Evolutionary conservation across 768 basidiomycete genomes (phyloP).

Genomic region (Termitomyces sp.): DNA sequence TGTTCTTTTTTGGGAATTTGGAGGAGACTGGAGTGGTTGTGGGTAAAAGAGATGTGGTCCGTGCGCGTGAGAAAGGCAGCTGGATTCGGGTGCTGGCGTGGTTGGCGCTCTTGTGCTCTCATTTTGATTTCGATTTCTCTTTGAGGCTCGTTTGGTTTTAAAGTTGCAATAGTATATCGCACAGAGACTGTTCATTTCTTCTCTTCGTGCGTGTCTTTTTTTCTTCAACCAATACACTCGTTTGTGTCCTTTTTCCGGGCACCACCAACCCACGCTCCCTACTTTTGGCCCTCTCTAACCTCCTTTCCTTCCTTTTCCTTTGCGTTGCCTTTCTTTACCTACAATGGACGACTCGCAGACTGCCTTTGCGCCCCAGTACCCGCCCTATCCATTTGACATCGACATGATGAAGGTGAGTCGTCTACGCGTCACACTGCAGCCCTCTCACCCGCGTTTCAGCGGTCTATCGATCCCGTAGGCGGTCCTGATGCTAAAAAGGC

Average conservation of each 20-base stretch:
- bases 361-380: slow-evolving; percentile 66
- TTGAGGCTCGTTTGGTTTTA: slow-evolving; percentile 15
- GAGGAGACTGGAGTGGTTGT: neutral
- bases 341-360: slow-evolving; percentile 75
- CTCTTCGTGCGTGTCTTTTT: slow-evolving; percentile 31
- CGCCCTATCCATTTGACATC: slow-evolving; percentile 74
- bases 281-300: slow-evolving; percentile 45
- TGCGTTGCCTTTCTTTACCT: slow-evolving; percentile 32
- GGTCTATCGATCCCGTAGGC: slow-evolving; percentile 81
- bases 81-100: neutral
- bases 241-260: slow-evolving; percentile 24
- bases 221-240: slow-evolving; percentile 25
- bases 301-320: slow-evolving; percentile 43
- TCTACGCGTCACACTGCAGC: too few relatives aligned
- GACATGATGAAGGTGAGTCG: slow-evolving; percentile 86
- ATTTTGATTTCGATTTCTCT: slow-evolving; percentile 17
- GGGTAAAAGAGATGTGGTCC: slow-evolving; percentile 5
- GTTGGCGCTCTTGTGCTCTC: slow-evolving; percentile 1
- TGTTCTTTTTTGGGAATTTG: neutral
- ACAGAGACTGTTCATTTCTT: slow-evolving; percentile 18
- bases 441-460: slow-evolving; percentile 38
- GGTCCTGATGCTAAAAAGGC: slow-evolving; percentile 89
- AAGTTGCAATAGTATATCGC: slow-evolving; percentile 20
- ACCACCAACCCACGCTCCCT: slow-evolving; percentile 45
- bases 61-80: slow-evolving; percentile 17